Conservation (phyloP, 129 eudicot species). For the Pseudognaphalium luteoalbum region DNA sequence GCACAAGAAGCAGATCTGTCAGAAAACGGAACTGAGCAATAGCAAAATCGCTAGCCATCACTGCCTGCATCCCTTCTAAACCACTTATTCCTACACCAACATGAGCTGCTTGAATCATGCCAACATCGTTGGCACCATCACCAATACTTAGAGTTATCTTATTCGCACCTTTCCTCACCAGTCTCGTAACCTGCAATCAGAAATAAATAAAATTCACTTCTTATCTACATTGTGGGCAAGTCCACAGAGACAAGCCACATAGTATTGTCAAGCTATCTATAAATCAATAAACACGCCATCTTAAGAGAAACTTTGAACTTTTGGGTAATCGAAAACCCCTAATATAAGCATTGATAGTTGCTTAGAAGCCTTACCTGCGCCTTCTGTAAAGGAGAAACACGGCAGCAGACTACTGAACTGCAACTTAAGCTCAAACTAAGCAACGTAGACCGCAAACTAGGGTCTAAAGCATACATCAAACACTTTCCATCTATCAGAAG, state of each 20-base stretch:
- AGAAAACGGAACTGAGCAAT: constrained; percentile 95
- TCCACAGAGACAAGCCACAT: not conserved
- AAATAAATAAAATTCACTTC: constrained; percentile 3
- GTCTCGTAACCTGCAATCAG: constrained; percentile 76
- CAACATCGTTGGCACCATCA: constrained; percentile 98
- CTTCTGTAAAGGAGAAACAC: constrained; percentile 96
- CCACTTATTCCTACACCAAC: constrained; percentile 99
- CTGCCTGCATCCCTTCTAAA: constrained; percentile 98
- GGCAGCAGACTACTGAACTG: constrained; percentile 91
- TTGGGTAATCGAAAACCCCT: not conserved
- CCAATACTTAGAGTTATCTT: constrained; percentile 93
- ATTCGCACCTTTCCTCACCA: constrained; percentile 91
- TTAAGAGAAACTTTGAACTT: not conserved
- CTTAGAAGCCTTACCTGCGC: constrained; percentile 62
- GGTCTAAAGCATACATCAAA: constrained; percentile 95
- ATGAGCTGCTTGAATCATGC: constrained; percentile 99
- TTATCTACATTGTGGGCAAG: not conserved
- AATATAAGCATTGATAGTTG: not conserved
- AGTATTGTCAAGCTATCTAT: no score
- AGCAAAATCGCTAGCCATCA: constrained; percentile 98
- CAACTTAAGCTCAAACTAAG: constrained; percentile 90
- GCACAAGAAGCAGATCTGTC: constrained; percentile 92
- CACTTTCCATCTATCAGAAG: constrained; percentile 96
- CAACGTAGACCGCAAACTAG: constrained; percentile 71
- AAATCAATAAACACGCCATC: not conserved